Percentiles rank a stretch among this genome's conserved stretches.
phyloP scores from a whole-genome alignment of 192 early-diverging fungal species.

The Backusella australiensis region DNA sequence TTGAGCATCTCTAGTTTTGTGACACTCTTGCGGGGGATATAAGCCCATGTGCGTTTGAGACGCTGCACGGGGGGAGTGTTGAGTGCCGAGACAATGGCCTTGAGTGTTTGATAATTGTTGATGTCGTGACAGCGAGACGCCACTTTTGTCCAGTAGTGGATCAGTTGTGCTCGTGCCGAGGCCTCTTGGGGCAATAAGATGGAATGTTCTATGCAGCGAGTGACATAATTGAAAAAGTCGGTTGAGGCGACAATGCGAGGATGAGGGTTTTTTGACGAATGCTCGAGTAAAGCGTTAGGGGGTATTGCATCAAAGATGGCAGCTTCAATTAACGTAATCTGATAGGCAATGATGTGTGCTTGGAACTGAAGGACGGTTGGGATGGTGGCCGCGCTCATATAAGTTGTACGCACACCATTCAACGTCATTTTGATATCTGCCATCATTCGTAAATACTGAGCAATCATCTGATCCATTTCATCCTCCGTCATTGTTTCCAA shows the following conservation, averaged over 20 bases:
- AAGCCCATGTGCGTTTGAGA: conserved; percentile 70
- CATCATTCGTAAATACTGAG: conserved; percentile 41
- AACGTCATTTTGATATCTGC: conserved; percentile 52
- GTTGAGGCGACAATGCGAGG: conserved; percentile 64
- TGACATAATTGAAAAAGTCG: conserved; percentile 81
- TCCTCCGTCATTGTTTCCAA: conserved; percentile 31
- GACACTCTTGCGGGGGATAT: conserved; percentile 65
- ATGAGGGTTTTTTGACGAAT: conserved; percentile 62
- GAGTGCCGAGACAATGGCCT: conserved; percentile 67
- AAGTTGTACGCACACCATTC: conserved; percentile 47
- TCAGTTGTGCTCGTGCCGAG: conserved; percentile 56
- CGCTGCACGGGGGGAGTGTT: conserved; percentile 69
- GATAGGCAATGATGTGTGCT: conserved; percentile 65
- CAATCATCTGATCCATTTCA: conserved; percentile 43
- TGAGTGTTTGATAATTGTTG: conserved; percentile 70
- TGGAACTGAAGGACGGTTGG: conserved; percentile 58
- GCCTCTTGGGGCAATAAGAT: conserved; percentile 60
- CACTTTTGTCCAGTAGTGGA: conserved; percentile 76
- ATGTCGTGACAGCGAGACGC: conserved; percentile 57
- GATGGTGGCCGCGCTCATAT: conserved; percentile 51
- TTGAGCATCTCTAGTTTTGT: conserved; percentile 52
- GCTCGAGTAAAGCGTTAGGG: conserved; percentile 54
- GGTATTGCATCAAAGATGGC: conserved; percentile 64
- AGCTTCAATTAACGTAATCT: conserved; percentile 68
- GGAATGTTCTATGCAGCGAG: conserved; percentile 68